phyloP scores from a whole-genome alignment of 352 stramenopile genomes.

The Elongisporangium senticosum region DNA sequence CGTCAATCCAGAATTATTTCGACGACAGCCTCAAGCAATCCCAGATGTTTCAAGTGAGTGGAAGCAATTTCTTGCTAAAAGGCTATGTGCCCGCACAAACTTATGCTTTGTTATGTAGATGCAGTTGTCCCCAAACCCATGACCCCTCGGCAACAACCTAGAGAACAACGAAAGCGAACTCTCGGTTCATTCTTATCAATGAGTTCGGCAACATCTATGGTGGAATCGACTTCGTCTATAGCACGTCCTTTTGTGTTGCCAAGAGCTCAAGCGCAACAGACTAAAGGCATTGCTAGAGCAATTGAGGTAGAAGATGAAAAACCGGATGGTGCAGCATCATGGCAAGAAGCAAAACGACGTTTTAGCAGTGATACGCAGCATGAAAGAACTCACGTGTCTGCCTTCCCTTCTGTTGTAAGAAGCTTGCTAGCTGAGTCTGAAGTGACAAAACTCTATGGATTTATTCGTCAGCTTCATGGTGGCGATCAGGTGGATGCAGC shows the following conservation, averaged over 20 bases:
- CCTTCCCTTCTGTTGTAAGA: slow-evolving; percentile 49
- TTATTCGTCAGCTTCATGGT: slow-evolving; percentile 50
- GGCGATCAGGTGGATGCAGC: slow-evolving; percentile 31
- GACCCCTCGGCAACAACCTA: slow-evolving; percentile 2
- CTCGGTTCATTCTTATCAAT: slow-evolving; percentile 53
- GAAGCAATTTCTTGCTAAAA: neutral
- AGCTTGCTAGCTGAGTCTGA: slow-evolving; percentile 42
- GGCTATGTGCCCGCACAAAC: neutral
- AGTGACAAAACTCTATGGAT: slow-evolving; percentile 46
- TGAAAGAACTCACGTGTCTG: slow-evolving; percentile 17
- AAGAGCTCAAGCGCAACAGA: slow-evolving; percentile 9
- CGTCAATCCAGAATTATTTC: slow-evolving; percentile 65
- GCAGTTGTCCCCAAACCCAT: slow-evolving; percentile 9
- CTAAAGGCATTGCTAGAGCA: slow-evolving; percentile 6
- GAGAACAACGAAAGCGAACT: slow-evolving; percentile 31
- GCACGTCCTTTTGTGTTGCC: slow-evolving; percentile 47
- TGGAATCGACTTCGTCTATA: slow-evolving; percentile 64
- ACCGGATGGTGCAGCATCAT: slow-evolving; percentile 11
- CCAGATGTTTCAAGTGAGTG: slow-evolving; percentile 14
- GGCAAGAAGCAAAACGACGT: slow-evolving; percentile 24
- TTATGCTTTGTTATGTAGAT: slow-evolving; percentile 2
- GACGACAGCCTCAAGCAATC: slow-evolving; percentile 10
- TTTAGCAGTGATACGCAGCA: slow-evolving; percentile 16
- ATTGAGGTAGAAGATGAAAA: slow-evolving; percentile 15
- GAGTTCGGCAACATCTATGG: slow-evolving; percentile 38